Conservation (phyloP, 495 filamentous ascomycete genomes). For the Cercophora samala region DNA sequence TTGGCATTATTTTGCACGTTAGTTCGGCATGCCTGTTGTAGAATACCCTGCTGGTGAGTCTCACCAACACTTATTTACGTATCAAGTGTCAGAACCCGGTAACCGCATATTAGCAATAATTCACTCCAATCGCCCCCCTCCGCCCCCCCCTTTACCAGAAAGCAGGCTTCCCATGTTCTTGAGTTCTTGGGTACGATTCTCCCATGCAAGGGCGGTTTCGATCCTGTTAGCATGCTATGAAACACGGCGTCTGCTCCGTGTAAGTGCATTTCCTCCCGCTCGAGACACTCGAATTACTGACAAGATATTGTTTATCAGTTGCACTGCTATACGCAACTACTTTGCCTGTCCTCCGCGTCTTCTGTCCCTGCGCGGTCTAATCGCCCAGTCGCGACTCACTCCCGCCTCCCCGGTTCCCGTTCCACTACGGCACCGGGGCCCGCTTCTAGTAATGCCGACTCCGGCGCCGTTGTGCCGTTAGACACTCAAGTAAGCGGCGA, state of each 20-base stretch:
- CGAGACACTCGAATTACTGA: too few relatives aligned
- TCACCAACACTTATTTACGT: not conserved
- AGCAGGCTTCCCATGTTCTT: not conserved
- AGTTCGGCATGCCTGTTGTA: not conserved
- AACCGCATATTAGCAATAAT: not conserved
- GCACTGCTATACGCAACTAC: too few relatives aligned
- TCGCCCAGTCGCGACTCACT: not conserved
- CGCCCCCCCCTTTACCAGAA: not conserved
- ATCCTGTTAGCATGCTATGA: not conserved
- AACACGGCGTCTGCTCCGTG: not conserved
- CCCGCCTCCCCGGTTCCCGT: not conserved
- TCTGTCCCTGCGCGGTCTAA: too few relatives aligned
- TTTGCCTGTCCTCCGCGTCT: too few relatives aligned
- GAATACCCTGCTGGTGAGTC: not conserved
- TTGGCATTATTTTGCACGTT: not conserved
- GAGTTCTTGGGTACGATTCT: not conserved
- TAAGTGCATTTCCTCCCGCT: not conserved
- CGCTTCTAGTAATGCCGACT: not conserved
- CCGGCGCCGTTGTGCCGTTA: too few relatives aligned
- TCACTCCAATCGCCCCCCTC: not conserved
- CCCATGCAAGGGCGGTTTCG: not conserved
- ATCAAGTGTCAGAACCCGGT: not conserved
- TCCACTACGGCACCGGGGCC: not conserved
- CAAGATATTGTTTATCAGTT: too few relatives aligned
- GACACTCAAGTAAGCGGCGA: too few relatives aligned